A percentile compares a stretch with the other conserved stretches of the same genome.
Conservation (phyloP, 306 rosid genomes). For the Vigna mungo region DNA sequence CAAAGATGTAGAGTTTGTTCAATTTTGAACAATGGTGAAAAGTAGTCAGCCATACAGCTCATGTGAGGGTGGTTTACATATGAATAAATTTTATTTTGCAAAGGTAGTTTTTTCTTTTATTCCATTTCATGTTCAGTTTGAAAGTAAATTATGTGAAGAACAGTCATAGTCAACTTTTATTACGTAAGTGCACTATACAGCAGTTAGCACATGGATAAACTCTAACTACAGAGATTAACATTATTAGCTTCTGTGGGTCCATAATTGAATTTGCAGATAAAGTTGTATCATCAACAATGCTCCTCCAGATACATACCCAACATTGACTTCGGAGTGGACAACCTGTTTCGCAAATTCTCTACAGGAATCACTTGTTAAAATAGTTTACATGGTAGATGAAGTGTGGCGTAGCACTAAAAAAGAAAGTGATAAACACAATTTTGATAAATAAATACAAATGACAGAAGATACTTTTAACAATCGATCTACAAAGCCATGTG, state of each 20-base stretch:
- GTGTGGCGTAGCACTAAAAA: constrained; percentile 20
- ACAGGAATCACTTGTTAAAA: constrained; percentile 35
- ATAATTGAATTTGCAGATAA: constrained; percentile 8
- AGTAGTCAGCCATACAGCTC: no score
- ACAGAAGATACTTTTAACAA: constrained; percentile 7
- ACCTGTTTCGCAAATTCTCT: constrained; percentile 24
- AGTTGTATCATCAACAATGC: not conserved
- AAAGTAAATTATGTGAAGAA: not conserved
- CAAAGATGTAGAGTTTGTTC: no score
- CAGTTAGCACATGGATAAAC: not conserved
- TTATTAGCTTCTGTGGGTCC: not conserved
- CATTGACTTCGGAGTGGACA: not conserved
- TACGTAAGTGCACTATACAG: not conserved
- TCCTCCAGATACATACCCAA: not conserved
- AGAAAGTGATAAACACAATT: constrained; percentile 30
- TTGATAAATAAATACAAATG: constrained; percentile 41
- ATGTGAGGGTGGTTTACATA: no score
- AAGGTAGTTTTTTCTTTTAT: no score
- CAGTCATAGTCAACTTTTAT: not conserved
- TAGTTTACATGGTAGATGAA: constrained; percentile 41
- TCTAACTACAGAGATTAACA: not conserved
- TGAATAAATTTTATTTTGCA: no score
- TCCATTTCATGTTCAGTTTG: not conserved
- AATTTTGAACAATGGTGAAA: no score
- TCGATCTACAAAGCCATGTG: constrained; percentile 33